Conservation (phyloP, 768 basidiomycete genomes). For the Ramaria rubella region DNA sequence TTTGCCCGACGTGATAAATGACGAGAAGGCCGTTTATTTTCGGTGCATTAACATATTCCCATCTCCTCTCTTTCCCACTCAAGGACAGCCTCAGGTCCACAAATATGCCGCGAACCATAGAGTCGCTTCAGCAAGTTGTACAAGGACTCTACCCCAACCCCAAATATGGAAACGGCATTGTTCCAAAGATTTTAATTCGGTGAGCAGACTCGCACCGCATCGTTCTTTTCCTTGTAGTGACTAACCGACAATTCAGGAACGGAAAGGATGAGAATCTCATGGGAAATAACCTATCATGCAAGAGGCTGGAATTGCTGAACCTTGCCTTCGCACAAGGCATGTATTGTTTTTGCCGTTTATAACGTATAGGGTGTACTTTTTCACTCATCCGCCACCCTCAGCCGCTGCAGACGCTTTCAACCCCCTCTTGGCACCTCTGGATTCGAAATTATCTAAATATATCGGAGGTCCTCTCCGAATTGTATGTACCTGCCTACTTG, state of each 20-base stretch:
- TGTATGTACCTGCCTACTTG: slow-evolving; percentile 10
- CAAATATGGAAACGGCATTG: slow-evolving; percentile 38
- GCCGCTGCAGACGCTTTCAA: slow-evolving; percentile 65
- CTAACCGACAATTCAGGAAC: slow-evolving; percentile 39
- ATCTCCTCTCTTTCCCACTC: neutral
- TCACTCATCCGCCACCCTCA: slow-evolving; percentile 20
- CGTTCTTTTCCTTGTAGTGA: neutral
- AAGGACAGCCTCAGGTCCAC: slow-evolving; percentile 44
- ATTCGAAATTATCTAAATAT: slow-evolving; percentile 62
- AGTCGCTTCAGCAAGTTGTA: slow-evolving; percentile 68
- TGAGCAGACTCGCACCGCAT: slow-evolving; percentile 22
- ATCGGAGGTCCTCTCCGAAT: slow-evolving; percentile 63
- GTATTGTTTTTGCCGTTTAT: neutral
- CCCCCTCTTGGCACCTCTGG: slow-evolving; percentile 51
- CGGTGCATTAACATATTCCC: slow-evolving; percentile 30
- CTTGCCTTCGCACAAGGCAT: slow-evolving; percentile 60
- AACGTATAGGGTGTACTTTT: neutral
- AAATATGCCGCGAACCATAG: slow-evolving; percentile 70
- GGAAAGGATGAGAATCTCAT: slow-evolving; percentile 64
- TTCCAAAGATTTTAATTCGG: slow-evolving; percentile 53
- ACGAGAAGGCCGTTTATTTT: slow-evolving; percentile 48
- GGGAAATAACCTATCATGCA: slow-evolving; percentile 63
- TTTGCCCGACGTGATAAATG: slow-evolving; percentile 46
- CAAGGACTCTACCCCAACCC: slow-evolving; percentile 60
- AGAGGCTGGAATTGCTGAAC: slow-evolving; percentile 55